Evolutionary conservation across 352 stramenopile species (phyloP), one percentile per base, ranked within the genome.

Genomic region (Globisporangium alternatum): DNA sequence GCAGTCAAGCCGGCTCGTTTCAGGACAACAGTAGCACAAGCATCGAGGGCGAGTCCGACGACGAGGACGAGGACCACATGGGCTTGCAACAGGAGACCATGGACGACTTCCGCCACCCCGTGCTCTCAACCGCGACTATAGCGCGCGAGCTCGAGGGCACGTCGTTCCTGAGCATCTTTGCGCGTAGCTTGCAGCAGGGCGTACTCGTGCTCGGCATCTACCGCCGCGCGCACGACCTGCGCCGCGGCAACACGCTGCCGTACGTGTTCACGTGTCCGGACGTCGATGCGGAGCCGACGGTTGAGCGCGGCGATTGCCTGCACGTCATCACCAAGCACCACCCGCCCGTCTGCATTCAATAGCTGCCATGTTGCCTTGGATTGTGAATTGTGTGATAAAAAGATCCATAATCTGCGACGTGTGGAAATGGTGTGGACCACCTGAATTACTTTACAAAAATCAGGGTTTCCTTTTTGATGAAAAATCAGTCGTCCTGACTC

Each of bases 231-330:
- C 65, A 78, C 56, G 67, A 76, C 30, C 61, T 35, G 6, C 55
- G 62, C 6, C 69, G 75, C 3, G 77, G 79, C 13, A 89, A 89
- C 54, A 53, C 68, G 25, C 62, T 86, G 44, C 72, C 79, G 30
- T 88, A 86, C 65, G 72, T 86, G 56, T 76, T 77, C 52, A 89
- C 76, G n/a, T 83, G 76, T 54, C 79, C 79, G 5, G 64, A 74
- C n/a, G 68, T 52, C 12, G 64, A 76, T 22, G 67, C 43, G 0
- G 63, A 62, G 22, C 62, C 77, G 28, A 60, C 53, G 5, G 55
- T 85, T 45, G 75, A 78, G 65, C 70, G 59, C 35, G 77, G 69
- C 1, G 73, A 88, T 60, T 62, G 57, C 47, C 62, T 88, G 17
- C 68, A 85, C 56, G 71, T 84, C 33, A 58, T 88, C 35, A 72